These are phyloP conservation scores for Leccinum arenicola DNA, from an alignment of 768 basidiomycete species.

Conservation along the genomic window DNA sequence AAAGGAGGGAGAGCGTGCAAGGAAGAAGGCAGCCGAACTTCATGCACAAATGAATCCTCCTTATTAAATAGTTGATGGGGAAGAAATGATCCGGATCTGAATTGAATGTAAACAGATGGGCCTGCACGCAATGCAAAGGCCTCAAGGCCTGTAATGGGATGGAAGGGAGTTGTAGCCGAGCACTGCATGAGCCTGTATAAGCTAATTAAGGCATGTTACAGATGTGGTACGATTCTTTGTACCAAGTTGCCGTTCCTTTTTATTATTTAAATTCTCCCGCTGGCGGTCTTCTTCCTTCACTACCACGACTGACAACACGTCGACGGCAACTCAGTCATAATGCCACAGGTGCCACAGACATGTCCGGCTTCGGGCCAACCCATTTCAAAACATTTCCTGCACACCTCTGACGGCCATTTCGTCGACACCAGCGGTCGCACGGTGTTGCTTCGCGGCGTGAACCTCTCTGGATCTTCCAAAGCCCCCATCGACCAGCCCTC, in stretches of 20 bases:
- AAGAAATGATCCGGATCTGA: not conserved
- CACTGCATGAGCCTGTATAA: not conserved
- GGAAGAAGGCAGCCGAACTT: no score
- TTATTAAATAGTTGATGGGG: slow-evolving; percentile 12
- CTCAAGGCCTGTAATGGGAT: not conserved
- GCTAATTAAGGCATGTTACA: slow-evolving; percentile 11
- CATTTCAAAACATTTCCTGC: slow-evolving; percentile 41
- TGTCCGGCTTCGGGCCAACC: slow-evolving; percentile 20
- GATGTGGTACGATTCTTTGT: slow-evolving; percentile 22
- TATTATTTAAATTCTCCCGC: not conserved
- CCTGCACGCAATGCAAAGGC: not conserved
- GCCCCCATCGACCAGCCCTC: slow-evolving; percentile 72
- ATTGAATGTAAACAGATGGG: not conserved
- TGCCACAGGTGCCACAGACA: slow-evolving; percentile 21
- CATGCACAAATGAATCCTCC: no score
- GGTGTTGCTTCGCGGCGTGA: slow-evolving; percentile 88
- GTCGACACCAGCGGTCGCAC: slow-evolving; percentile 74
- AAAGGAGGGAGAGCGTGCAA: no score
- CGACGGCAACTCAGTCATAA: slow-evolving; percentile 5
- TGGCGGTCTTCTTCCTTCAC: not conserved
- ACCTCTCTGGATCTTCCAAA: slow-evolving; percentile 88
- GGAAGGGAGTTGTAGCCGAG: not conserved
- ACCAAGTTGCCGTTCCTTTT: not conserved
- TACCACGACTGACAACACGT: not conserved
- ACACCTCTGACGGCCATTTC: slow-evolving; percentile 67